These are phyloP conservation scores for Pseudopediastrum boryanum DNA, from an alignment of 139 green algal genomes.

Conservation along the genomic window DNA sequence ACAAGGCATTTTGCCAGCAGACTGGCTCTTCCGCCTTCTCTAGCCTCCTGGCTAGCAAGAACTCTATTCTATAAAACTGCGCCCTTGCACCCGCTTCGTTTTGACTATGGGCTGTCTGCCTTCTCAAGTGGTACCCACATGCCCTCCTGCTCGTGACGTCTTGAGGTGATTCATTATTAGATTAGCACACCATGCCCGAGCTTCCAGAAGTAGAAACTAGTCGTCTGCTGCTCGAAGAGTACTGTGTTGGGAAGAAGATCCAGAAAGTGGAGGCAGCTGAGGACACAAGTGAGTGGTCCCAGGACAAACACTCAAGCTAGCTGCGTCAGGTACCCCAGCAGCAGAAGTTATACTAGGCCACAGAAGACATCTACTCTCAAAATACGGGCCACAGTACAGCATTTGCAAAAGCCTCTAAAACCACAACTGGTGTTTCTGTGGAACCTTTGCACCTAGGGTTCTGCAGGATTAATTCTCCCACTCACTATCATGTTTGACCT, in stretches of 20 bases:
- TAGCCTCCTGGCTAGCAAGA: no score
- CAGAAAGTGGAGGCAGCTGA: conserved; percentile 38
- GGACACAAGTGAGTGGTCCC: conserved; percentile 38
- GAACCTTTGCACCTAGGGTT: background rate
- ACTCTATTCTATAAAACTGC: no score
- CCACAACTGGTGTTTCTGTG: background rate
- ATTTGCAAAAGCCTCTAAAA: background rate
- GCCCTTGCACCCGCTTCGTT: no score
- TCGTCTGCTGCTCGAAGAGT: conserved; percentile 45
- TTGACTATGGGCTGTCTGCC: no score
- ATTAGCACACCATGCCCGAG: conserved; percentile 42
- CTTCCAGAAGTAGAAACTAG: conserved; percentile 80
- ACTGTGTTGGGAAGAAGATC: conserved; percentile 50
- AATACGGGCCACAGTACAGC: background rate
- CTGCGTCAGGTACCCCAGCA: no score
- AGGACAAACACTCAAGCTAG: no score
- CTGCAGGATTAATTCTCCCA: background rate
- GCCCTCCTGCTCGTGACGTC: no score
- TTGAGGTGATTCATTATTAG: no score
- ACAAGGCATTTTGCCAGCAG: no score
- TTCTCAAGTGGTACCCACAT: no score
- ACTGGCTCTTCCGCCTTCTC: no score
- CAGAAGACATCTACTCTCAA: background rate
- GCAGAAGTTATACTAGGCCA: background rate
- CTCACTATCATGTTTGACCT: background rate